Percentiles rank a stretch among this genome's conserved stretches.
These are phyloP conservation scores for Gaultheria prostrata DNA, from an alignment of 148 eudicot species.

Conservation along the genomic window DNA sequence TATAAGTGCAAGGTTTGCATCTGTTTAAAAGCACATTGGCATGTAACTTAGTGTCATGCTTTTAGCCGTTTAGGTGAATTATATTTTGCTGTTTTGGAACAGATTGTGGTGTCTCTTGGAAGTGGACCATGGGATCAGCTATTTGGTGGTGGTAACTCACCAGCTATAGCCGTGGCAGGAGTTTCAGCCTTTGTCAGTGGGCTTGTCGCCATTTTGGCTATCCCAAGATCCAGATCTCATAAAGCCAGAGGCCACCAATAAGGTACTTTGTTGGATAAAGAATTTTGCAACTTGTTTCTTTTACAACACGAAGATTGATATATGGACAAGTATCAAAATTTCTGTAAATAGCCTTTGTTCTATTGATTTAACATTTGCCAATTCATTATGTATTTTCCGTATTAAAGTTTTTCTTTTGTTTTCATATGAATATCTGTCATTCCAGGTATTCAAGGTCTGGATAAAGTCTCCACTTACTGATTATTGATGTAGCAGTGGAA, in stretches of 20 bases:
- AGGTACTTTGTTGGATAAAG: conserved; percentile 31
- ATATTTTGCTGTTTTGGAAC: conserved; percentile 23
- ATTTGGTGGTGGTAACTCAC: conserved; percentile 89
- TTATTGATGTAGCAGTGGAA: not conserved
- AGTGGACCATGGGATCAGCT: conserved; percentile 91
- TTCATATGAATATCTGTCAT: conserved; percentile 1
- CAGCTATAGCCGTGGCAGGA: conserved; percentile 74
- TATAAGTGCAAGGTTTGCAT: conserved; percentile 6
- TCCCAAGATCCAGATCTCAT: conserved; percentile 60
- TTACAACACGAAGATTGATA: conserved; percentile 18
- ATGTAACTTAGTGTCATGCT: not conserved
- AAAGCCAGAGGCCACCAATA: conserved; percentile 43
- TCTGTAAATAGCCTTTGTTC: conserved; percentile 22
- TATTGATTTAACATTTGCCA: conserved; percentile 16
- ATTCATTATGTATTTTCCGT: not conserved
- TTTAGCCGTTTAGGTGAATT: conserved; percentile 16
- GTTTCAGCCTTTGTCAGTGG: conserved; percentile 67
- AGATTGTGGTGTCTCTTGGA: conserved; percentile 86
- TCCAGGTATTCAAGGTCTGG: not conserved
- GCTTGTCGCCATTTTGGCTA: conserved; percentile 59
- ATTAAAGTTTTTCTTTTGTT: conserved; percentile 1
- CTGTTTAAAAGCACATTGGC: conserved; percentile 17
- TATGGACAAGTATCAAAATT: conserved; percentile 15
- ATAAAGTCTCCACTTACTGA: not conserved
- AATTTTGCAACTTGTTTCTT: conserved; percentile 11